Percentiles rank a stretch among this genome's conserved stretches.
Conservation (phyloP, 805 yeast genomes). For the Saccharomycodes ludwigii region DNA sequence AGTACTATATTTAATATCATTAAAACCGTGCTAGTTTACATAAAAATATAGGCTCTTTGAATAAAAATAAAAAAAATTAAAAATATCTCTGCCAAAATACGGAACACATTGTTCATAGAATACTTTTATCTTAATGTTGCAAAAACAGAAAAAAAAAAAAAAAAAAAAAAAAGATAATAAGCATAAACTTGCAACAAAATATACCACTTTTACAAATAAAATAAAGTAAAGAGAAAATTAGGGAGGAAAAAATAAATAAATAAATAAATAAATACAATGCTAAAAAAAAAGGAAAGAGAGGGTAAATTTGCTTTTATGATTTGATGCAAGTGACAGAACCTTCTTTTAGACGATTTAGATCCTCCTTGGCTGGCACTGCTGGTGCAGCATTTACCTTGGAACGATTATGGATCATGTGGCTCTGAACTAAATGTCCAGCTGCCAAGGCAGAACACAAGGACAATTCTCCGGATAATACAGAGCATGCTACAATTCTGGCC, state of each 20-base stretch:
- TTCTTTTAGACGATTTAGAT: constrained; percentile 42
- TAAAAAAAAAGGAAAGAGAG: too few species aligned
- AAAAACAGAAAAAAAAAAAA: background rate
- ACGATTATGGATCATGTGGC: constrained; percentile 95
- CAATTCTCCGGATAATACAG: constrained; percentile 91
- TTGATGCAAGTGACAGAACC: constrained; percentile 70
- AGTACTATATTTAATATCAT: too few species aligned
- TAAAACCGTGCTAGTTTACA: too few species aligned
- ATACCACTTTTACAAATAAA: too few species aligned
- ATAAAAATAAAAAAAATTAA: too few species aligned
- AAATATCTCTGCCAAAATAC: too few species aligned
- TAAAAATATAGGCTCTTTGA: too few species aligned
- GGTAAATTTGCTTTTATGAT: constrained; percentile 29
- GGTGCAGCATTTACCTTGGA: constrained; percentile 29
- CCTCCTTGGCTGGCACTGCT: constrained; percentile 17
- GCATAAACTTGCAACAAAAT: background rate
- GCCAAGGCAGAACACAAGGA: constrained; percentile 93
- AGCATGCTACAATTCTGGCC: constrained; percentile 86
- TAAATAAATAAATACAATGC: background rate
- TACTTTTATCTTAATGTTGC: background rate
- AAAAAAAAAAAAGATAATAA: too few species aligned
- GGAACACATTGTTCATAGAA: too few species aligned
- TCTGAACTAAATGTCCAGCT: constrained; percentile 95
- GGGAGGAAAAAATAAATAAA: background rate
- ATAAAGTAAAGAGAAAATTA: background rate